Base-by-base conservation (phyloP, 495 filamentous ascomycete species). In the Endocarpon pusillum region DNA sequence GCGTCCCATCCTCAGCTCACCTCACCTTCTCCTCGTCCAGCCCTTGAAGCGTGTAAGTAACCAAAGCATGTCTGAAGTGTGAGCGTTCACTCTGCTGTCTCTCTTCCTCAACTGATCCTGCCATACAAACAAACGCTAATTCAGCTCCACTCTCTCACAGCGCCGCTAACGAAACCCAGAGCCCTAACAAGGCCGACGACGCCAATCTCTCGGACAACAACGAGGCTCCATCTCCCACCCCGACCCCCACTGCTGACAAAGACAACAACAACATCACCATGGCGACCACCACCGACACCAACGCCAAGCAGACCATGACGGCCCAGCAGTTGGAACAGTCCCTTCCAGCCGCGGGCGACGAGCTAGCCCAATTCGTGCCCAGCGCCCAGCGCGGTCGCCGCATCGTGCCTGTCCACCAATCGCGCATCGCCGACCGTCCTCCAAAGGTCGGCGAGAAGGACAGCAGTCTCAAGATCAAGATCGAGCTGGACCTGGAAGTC, bases 381-480 rank as follows among this genome's bases (percentile, higher is more conserved):
- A n/a, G n/a, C n/a, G n/a, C n/a, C n/a, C 19, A 33, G 10, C 38
- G 28, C 20, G 41, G 36, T 28, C 35, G 38, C 0, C 34, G 44
- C 9, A 49, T 49, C 21, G 44, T 43, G 0, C 46, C 46, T 1
- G 46, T 49, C 3, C 45, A 43, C 11, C 46, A 49, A n/a, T 48
- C 45, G n/a, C 36, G 46, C 26, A 49, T 49, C 30, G 24, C 46
- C 1, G 46, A 49, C 29, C 28, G 46, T 7, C 44, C 46, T 3
- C 23, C 38, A 3, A 47, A 41, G 16, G 44, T n/a, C n/a, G n/a
- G n/a, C n/a, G n/a, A n/a, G 39, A 21, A 46, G 39, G 32, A 46
- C 15, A 40, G 38, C 25, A 48, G 42, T 22, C 31, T 50, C 34
- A 50, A 50, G 42, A 50, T 50, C 19, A 41, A 50, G 40, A 50